Evolutionary conservation across 1,139 yeast species (phyloP), one percentile per base, ranked within the genome.

Genomic region (Zhuliangozyma blackwelliae): DNA sequence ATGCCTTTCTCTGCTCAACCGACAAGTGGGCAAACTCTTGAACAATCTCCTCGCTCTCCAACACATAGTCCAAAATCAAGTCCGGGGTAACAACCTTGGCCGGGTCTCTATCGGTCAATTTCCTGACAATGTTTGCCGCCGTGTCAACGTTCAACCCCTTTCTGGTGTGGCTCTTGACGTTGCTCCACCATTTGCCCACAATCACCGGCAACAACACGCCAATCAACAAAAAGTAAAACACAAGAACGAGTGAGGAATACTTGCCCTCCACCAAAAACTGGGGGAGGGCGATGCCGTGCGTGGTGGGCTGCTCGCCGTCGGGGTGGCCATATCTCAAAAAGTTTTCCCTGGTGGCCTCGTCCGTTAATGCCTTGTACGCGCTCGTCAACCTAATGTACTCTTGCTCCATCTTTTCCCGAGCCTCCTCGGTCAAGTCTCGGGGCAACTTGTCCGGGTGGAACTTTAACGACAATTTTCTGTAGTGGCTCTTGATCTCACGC

Each of bases 241-340:
- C 59, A 21, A 83, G 77, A 49, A 86, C 72, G 31, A 84, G 52
- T 2, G 83, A 77, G 5, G 95, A 82, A 30, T 84, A 83, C 41
- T 79, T 73, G 26, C 95, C 92, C 49, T 88, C 96, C 30, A 94
- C 88, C 49, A 94, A 72, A 62, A 88, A 88, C 57, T 84, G 82
- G 29, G 99, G 99, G 48, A 94, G 66, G 0, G 97, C 99, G 60
- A 94, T 89, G 40, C 98, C 98, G 57, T 88, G 97, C n/a, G 83
- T 68, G n/a, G 85, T 73, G 33, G 87, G 87, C 59, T 88, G 96
- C 34, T 95, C 96, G 29, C 98, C 98, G 63, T 94, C 98, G 6
- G 99, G 99, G 57, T 94, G 96, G 32, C 99, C 99, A 54, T 82
- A 92, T 52, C 78, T 82, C 54, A 83, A 67, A 57, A 77, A 90